Conservation (phyloP, 2,329 filamentous ascomycete genomes). For the Gaeumannomyces sp. region DNA sequence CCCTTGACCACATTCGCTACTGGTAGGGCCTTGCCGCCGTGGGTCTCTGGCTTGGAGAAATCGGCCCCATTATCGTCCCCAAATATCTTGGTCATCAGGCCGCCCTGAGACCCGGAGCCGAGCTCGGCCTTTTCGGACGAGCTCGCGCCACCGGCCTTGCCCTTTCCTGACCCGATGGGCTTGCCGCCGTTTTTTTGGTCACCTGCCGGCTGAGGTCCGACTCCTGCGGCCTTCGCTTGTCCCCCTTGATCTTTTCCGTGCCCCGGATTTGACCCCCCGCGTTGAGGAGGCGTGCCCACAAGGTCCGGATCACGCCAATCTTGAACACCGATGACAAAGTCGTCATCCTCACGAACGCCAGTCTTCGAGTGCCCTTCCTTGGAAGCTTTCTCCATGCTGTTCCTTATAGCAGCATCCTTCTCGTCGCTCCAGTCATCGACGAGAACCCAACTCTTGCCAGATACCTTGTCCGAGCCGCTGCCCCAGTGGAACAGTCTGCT, state of each 20-base stretch:
- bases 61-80: conserved; percentile 35
- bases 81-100: conserved; percentile 45
- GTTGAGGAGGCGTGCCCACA: conserved; percentile 34
- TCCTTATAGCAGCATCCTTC: conserved; percentile 37
- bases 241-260: background rate
- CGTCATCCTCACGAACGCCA: conserved; percentile 38
- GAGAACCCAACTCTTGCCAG: conserved; percentile 66
- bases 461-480: conserved; percentile 42
- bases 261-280: background rate
- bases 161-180: background rate
- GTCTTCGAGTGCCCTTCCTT: conserved; percentile 21
- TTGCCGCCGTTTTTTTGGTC: background rate
- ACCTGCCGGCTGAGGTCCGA: conserved; percentile 41
- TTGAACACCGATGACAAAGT: conserved; percentile 76
- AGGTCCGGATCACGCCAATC: conserved; percentile 81
- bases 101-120: conserved; percentile 15
- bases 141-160: conserved; percentile 25
- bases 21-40: conserved; percentile 8
- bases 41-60: conserved; percentile 22
- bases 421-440: conserved; percentile 61
- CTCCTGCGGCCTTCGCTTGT: conserved; percentile 28
- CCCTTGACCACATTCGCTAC: conserved; percentile 17
- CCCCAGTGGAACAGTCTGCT: conserved; percentile 30
- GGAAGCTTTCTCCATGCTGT: conserved; percentile 32
- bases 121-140: conserved; percentile 31